A percentile compares a stretch with the other conserved stretches of the same genome.
Evolutionary conservation across 2,329 filamentous ascomycete genomes (phyloP).

Genomic region (Ophiostoma sp.): DNA sequence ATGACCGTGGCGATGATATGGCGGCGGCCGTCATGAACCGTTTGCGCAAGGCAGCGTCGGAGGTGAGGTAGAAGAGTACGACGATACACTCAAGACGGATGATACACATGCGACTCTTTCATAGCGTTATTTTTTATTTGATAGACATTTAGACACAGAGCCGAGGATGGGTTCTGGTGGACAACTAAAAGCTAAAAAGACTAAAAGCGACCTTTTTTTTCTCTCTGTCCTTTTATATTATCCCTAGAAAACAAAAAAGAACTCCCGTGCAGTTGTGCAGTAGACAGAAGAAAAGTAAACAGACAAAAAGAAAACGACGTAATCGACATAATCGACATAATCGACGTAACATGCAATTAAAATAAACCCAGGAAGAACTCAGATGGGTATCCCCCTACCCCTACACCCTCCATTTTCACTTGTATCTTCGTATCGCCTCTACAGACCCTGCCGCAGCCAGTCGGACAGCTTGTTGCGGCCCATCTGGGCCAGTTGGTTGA

Average conservation of each 20-base stretch:
- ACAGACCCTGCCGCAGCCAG: slow-evolving; percentile 82
- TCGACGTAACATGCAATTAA: not conserved
- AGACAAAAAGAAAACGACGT: slow-evolving; percentile 4
- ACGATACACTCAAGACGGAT: not conserved
- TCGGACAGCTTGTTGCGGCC: slow-evolving; percentile 90
- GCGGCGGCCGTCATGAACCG: slow-evolving; percentile 86
- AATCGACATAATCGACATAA: not conserved
- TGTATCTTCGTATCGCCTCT: slow-evolving; percentile 33
- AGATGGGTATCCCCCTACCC: too few species aligned
- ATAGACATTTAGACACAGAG: slow-evolving; percentile 24
- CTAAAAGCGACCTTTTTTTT: not conserved
- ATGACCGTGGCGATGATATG: slow-evolving; percentile 76
- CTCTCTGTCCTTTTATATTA: slow-evolving; percentile 2
- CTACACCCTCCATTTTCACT: too few species aligned
- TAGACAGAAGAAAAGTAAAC: not conserved
- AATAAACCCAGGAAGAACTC: not conserved
- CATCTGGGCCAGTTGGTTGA: slow-evolving; percentile 91
- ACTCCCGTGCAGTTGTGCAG: slow-evolving; percentile 4
- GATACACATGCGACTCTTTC: not conserved
- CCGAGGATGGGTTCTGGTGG: slow-evolving; percentile 7
- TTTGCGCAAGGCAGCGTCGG: slow-evolving; percentile 72
- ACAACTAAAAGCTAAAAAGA: not conserved
- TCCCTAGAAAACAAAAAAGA: slow-evolving; percentile 10
- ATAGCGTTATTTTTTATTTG: not conserved
- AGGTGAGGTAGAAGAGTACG: slow-evolving; percentile 44